Percentiles rank a stretch among this genome's conserved stretches.
phyloP scores from a whole-genome alignment of 331 rosid species.

The Rosa hybrid region DNA sequence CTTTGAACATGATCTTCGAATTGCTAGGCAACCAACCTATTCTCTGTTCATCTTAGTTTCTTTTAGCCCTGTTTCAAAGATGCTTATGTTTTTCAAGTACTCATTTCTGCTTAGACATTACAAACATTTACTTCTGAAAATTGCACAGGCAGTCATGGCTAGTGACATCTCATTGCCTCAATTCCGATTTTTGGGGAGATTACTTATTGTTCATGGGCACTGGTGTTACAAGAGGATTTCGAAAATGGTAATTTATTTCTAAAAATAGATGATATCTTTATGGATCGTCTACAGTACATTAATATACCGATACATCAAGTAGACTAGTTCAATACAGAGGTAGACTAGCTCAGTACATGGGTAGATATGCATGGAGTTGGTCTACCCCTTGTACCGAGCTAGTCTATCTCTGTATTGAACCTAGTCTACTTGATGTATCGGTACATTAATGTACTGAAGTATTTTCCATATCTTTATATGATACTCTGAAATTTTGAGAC shows the following conservation, averaged over 20 bases:
- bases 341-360: too few relatives aligned
- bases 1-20: not conserved
- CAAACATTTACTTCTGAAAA: not conserved
- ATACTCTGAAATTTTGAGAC: not conserved
- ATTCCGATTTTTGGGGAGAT: slow-evolving; percentile 30
- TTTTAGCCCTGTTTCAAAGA: not conserved
- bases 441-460: too few relatives aligned
- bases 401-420: too few relatives aligned
- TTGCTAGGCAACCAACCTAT: not conserved
- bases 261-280: too few relatives aligned
- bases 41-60: slow-evolving; percentile 7
- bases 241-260: slow-evolving; percentile 29
- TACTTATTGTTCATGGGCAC: slow-evolving; percentile 40
- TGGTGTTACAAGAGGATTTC: slow-evolving; percentile 46
- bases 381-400: too few relatives aligned
- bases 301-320: too few relatives aligned
- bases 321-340: too few relatives aligned
- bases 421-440: too few relatives aligned
- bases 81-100: not conserved
- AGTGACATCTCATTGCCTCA: slow-evolving; percentile 41
- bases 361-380: too few relatives aligned
- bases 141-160: slow-evolving; percentile 41
- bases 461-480: not conserved
- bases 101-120: not conserved
- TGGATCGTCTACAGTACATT: too few relatives aligned